Evolutionary conservation across 352 stramenopile species (phyloP), one percentile per base, ranked within the genome.

Genomic region (Globisporangium heterothallicum): DNA sequence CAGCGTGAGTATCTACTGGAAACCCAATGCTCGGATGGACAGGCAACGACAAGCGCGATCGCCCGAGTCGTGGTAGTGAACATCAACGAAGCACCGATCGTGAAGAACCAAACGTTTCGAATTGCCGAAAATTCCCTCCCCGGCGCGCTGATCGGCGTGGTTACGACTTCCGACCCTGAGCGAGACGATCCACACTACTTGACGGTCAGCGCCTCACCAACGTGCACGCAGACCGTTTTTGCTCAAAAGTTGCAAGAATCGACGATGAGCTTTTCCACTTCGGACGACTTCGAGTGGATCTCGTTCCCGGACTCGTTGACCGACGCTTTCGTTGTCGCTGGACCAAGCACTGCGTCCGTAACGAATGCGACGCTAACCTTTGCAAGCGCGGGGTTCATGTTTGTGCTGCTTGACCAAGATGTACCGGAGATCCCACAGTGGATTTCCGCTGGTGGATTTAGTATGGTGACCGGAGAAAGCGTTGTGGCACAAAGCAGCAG

Each of bases 81-180:
- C 21, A 59, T 82, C 9, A 82, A 86, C 49, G 75, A 84, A 60
- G 47, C 67, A 0, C 75, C 75, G 2, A 27, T 55, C 14, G 34
- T 72, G 2, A 25, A 18, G 5, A 42, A 58, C 27, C 58, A 80
- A 34, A 41, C 60, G 8, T 66, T 71, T 41, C 66, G 51, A 4
- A 25, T 84, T 0, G 16, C 42, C 13, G 75, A 86, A 43, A 78
- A 79, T 38, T 38, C 57, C n/a, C 8, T 18, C 12, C 7, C 12
- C 3, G 49, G 49, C 14, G n/a, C 34, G 10, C 16, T 22, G 0
- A 21, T 56, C 13, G 49, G 26, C 6, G 5, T 21, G n/a, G 21
- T 56, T 25, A 6, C 4, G 13, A 26, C 49, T 6, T 42, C 36
- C 6, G 49, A 56, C 26, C 49, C 49, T 4, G 49, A 48, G 13